Evolutionary conservation across 2,329 filamentous ascomycete species (phyloP), one percentile per base, ranked within the genome.

Genomic region (Fusarium sambucinum): DNA sequence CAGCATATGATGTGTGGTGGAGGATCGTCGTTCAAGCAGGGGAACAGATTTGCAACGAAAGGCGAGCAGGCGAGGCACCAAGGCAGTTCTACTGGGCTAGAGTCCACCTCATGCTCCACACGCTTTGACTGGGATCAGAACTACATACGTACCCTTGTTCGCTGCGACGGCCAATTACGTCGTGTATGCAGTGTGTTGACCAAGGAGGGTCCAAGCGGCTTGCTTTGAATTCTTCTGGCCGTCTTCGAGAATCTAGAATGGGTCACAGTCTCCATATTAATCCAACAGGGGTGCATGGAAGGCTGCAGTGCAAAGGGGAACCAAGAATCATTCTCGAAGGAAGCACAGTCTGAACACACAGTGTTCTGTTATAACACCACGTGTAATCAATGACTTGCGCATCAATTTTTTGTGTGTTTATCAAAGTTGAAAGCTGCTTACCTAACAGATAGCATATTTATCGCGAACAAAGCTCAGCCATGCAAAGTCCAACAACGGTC

Each of bases 191-290:
- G 53, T 27, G 23, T 42, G 53, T 60, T 35, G 46, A 54, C 41
- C 44, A 56, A 66, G 37, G 55, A 65, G 67, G 65, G 55, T 42
- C 70, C 58, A 53, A 59, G 70, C 57, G 52, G 62, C 59, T 61
- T 63, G 59, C 51, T 71, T 73, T 63, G 55, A 59, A 73, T 71
- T 66, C 69, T 73, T 73, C 71, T 73, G 71, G 71, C 60, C 56
- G 67, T 65, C 69, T 73, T 73, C 71, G 71, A 73, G 71, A 73
- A 73, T 73, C 69, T 72, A 53, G 57, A 70, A 73, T 64, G 59
- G 55, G 62, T 61, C 66, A 60, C 51, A n/a, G 53, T 56, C 57
- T 35, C 71, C 68, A 72, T 47, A 57, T 59, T 62, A 59, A 55
- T 54, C 32, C 37, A 33, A 48, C 69, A 70, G 64, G 71, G 66